These are phyloP conservation scores for Claviceps purpurea DNA, from an alignment of 2,329 filamentous ascomycete species.

Conservation along the genomic window DNA sequence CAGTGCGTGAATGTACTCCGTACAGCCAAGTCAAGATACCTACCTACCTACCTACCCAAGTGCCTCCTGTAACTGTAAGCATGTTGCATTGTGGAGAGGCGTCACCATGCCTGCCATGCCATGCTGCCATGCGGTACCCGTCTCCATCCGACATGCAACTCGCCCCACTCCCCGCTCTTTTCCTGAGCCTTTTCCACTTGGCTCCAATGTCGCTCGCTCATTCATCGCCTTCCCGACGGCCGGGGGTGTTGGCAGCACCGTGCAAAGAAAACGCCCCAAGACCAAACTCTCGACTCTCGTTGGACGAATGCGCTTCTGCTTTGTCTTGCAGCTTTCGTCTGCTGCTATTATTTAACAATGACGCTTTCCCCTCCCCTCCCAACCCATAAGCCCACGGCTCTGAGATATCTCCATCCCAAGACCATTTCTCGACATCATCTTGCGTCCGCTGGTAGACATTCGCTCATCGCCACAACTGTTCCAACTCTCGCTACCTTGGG, in stretches of 20 bases:
- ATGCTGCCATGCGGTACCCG: neutral
- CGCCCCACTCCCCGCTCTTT: too few relatives aligned
- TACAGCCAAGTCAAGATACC: too few relatives aligned
- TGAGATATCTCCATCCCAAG: slow-evolving; percentile 4
- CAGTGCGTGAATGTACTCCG: too few relatives aligned
- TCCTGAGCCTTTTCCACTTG: too few relatives aligned
- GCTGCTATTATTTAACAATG: slow-evolving; percentile 8
- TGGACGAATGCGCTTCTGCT: neutral
- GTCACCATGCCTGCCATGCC: neutral
- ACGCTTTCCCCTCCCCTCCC: slow-evolving; percentile 1
- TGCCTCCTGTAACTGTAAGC: neutral
- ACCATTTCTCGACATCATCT: slow-evolving; percentile 3
- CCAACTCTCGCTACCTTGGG: slow-evolving; percentile 32
- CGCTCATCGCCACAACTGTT: slow-evolving; percentile 32
- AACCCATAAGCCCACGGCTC: neutral
- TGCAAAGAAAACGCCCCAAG: neutral
- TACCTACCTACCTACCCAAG: too few relatives aligned
- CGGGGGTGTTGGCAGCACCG: too few relatives aligned
- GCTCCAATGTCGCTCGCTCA: too few relatives aligned
- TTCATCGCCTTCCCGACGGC: too few relatives aligned
- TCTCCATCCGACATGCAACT: neutral
- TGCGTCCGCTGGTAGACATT: slow-evolving; percentile 24
- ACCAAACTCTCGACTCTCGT: neutral
- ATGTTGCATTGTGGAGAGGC: neutral
- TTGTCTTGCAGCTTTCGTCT: neutral